A percentile compares a stretch with the other conserved stretches of the same genome.
Evolutionary conservation across 1,284 basidiomycete genomes (phyloP).

Genomic region (Inonotus obliquus): DNA sequence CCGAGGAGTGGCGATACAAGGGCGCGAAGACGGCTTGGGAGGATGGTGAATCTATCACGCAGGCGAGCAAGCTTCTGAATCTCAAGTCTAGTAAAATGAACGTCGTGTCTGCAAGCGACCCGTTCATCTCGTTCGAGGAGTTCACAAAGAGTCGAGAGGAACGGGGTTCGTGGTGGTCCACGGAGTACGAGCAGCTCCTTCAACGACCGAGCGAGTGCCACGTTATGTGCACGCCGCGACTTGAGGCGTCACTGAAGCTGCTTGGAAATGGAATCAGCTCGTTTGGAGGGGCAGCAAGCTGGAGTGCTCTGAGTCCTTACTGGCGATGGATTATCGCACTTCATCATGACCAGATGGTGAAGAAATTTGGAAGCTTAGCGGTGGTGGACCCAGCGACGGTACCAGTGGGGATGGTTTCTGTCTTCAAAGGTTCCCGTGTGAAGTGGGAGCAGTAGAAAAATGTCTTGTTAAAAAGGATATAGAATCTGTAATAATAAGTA

Average conservation of each 20-base stretch:
- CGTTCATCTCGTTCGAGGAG: constrained; percentile 35
- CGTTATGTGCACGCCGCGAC: constrained; percentile 24
- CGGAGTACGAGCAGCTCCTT: constrained; percentile 30
- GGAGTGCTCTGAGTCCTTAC: constrained; percentile 12
- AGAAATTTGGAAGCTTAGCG: constrained; percentile 38
- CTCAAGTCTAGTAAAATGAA: not conserved
- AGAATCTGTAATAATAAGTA: no score
- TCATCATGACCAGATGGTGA: constrained; percentile 38
- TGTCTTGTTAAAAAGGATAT: no score
- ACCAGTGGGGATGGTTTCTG: constrained; percentile 38
- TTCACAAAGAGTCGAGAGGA: constrained; percentile 33
- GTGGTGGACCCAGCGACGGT: constrained; percentile 38
- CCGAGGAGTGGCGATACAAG: constrained; percentile 26
- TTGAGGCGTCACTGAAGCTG: constrained; percentile 25
- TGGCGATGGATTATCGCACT: constrained; percentile 34
- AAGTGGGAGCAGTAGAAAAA: constrained; percentile 36
- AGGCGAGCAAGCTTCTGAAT: not conserved
- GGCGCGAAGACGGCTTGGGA: constrained; percentile 30
- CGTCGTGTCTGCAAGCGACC: constrained; percentile 8
- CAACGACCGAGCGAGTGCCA: constrained; percentile 17
- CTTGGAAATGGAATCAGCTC: constrained; percentile 12
- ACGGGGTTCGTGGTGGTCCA: constrained; percentile 29
- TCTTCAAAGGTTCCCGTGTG: constrained; percentile 37
- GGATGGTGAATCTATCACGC: not conserved
- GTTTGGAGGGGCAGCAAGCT: not conserved